phyloP scores from a whole-genome alignment of 768 basidiomycete genomes.

The Galerina marginata region DNA sequence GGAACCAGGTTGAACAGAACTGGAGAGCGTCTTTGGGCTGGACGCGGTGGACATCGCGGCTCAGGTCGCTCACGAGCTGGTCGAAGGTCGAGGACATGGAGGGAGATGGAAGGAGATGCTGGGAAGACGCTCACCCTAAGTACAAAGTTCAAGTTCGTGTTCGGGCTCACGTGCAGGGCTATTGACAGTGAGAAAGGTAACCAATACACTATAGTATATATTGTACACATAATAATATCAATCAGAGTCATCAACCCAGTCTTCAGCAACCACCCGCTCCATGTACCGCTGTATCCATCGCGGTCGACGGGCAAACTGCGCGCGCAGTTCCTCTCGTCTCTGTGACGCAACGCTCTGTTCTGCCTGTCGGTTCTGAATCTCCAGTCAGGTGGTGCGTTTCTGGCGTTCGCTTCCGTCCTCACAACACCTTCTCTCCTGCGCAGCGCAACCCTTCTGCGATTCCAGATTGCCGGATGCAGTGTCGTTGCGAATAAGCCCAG shows the following conservation, averaged over 20 bases:
- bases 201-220: slow-evolving; percentile 10
- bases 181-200: no score
- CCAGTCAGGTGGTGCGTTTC: slow-evolving; percentile 35
- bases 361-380: slow-evolving; percentile 34
- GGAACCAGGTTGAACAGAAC: slow-evolving; percentile 95
- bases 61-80: slow-evolving; percentile 80
- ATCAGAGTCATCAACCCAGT: slow-evolving; percentile 73
- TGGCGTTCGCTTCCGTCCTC: slow-evolving; percentile 65
- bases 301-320: slow-evolving; percentile 57
- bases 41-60: slow-evolving; percentile 82
- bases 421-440: slow-evolving; percentile 68
- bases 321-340: slow-evolving; percentile 49
- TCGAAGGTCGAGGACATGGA: slow-evolving; percentile 71
- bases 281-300: slow-evolving; percentile 70
- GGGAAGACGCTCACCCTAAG: neutral
- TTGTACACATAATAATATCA: slow-evolving; percentile 33
- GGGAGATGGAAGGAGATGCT: neutral
- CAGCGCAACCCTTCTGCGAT: slow-evolving; percentile 63
- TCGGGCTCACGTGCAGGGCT: slow-evolving; percentile 9
- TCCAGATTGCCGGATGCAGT: slow-evolving; percentile 77
- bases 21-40: slow-evolving; percentile 93
- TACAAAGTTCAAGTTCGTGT: slow-evolving; percentile 9
- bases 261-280: slow-evolving; percentile 63
- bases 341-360: slow-evolving; percentile 36
- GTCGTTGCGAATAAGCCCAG: slow-evolving; percentile 61